phyloP scores from a whole-genome alignment of 345 rosid species.

The Acer saccharum region DNA sequence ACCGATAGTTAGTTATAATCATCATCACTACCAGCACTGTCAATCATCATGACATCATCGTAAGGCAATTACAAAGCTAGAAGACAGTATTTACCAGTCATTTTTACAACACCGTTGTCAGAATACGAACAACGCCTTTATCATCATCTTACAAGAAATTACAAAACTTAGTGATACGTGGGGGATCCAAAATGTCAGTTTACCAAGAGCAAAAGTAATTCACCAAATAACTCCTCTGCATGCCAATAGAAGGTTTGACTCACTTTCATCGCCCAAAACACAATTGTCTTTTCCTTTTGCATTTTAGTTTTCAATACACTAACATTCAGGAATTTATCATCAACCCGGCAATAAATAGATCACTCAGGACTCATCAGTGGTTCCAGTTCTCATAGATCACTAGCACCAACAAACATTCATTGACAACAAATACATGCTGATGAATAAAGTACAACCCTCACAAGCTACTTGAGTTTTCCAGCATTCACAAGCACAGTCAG shows the following conservation, averaged over 20 bases:
- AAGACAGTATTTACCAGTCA: neutral
- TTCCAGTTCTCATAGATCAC: neutral
- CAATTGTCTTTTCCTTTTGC: neutral
- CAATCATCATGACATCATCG: neutral
- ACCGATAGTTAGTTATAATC: neutral
- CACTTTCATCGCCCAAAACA: neutral
- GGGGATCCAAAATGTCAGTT: neutral
- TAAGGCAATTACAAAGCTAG: neutral
- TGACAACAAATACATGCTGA: neutral
- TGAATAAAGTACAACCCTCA: neutral
- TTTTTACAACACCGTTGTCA: neutral
- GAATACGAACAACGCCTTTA: neutral
- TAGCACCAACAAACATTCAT: neutral
- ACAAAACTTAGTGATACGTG: too few species aligned
- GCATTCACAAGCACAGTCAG: constrained; percentile 14
- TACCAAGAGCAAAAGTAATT: neutral
- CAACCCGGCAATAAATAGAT: neutral
- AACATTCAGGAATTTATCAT: neutral
- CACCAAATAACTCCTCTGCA: neutral
- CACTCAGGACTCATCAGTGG: neutral
- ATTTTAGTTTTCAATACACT: neutral
- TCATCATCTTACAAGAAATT: neutral
- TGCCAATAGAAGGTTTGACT: neutral
- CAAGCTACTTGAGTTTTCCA: neutral
- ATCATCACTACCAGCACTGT: neutral